These are phyloP conservation scores for Hyaloscypha finlandica DNA, from an alignment of 495 filamentous ascomycete genomes.

Conservation along the genomic window DNA sequence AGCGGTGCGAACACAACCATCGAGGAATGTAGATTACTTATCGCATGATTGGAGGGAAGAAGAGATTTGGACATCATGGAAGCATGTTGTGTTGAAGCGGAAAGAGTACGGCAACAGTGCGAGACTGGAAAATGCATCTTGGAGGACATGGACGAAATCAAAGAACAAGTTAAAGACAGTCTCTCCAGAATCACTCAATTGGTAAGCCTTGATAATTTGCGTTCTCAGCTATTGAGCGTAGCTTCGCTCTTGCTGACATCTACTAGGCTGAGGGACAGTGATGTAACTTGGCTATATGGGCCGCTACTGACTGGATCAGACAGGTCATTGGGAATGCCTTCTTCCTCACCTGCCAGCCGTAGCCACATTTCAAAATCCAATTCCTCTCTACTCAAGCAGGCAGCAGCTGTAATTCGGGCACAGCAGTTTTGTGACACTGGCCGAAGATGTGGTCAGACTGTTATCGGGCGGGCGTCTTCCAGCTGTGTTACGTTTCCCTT, in stretches of 20 bases:
- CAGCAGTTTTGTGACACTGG: conserved; percentile 65
- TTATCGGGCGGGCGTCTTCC: conserved; percentile 44
- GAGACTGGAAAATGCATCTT: conserved; percentile 92
- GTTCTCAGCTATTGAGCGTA: not conserved
- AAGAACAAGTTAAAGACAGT: conserved; percentile 84
- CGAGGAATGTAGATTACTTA: conserved; percentile 93
- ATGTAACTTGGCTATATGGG: conserved; percentile 97
- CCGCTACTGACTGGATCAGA: conserved; percentile 71
- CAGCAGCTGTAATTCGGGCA: conserved; percentile 79
- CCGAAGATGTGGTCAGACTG: conserved; percentile 42
- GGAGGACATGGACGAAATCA: conserved; percentile 92
- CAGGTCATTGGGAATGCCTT: conserved; percentile 28
- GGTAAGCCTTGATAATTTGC: conserved; percentile 11
- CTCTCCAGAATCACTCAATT: conserved; percentile 31
- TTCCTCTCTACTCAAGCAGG: conserved; percentile 88
- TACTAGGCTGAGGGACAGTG: conserved; percentile 88
- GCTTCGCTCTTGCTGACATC: not conserved
- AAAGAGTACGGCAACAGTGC: conserved; percentile 77
- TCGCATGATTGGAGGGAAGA: conserved; percentile 95
- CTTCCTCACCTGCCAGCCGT: conserved; percentile 47
- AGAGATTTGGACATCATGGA: conserved; percentile 98
- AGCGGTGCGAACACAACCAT: conserved; percentile 75
- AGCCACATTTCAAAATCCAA: conserved; percentile 73
- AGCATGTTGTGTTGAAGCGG: conserved; percentile 79
- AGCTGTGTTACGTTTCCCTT: conserved; percentile 63